Conservation (phyloP, 768 basidiomycete genomes). For the Trametes cingulata region DNA sequence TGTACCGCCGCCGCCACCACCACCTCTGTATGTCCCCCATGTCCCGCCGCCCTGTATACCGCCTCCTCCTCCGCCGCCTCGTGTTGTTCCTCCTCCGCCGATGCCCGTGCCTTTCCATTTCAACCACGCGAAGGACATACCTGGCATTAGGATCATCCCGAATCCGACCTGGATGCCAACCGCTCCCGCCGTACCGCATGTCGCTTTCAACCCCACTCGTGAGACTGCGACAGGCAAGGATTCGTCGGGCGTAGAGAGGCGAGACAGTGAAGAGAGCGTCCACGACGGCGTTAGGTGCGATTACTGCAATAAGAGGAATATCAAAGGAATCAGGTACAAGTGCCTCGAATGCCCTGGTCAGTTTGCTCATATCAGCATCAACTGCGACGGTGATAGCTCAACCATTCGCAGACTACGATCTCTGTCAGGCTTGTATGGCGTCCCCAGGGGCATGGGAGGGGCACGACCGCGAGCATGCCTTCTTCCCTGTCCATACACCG, state of each 20-base stretch:
- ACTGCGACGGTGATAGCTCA: not conserved
- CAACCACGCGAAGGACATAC: too few relatives aligned
- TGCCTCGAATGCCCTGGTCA: conserved; percentile 26
- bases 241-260: not conserved
- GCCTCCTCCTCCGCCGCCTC: conserved; percentile 5
- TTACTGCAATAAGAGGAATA: conserved; percentile 17
- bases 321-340: conserved; percentile 24
- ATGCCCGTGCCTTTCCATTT: not conserved
- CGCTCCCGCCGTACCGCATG: not conserved
- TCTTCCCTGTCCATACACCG: conserved; percentile 19
- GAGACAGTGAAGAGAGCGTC: not conserved
- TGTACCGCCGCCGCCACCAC: not conserved
- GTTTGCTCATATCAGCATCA: not conserved
- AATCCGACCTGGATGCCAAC: not conserved
- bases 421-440: conserved; percentile 23
- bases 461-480: conserved; percentile 17
- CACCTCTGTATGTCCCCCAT: not conserved
- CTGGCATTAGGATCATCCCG: not conserved
- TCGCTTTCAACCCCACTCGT: not conserved
- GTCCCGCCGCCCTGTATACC: not conserved
- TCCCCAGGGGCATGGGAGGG: conserved; percentile 11
- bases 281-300: conserved; percentile 24
- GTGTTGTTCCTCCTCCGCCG: not conserved
- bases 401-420: conserved; percentile 19
- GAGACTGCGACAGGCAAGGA: not conserved